Evolutionary conservation across 176 grass and related monocot genomes (phyloP).

Genomic region (Carex littledalei): DNA sequence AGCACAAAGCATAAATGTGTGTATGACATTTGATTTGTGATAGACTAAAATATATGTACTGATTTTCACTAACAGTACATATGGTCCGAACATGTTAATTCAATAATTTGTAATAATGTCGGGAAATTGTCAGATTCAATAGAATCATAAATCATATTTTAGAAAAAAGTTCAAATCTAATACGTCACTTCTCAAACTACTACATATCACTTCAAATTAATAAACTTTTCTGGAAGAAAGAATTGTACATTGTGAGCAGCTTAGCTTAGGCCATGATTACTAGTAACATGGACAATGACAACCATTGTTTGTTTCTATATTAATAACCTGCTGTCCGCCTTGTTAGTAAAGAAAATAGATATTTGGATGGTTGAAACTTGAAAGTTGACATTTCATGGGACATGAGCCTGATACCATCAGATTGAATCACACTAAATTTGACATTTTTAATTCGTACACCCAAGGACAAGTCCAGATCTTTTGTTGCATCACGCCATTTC

Average conservation of each 20-base stretch:
- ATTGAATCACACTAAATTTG: no score
- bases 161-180: no score
- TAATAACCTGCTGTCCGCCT: not conserved
- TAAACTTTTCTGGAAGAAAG: not conserved
- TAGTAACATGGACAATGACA: not conserved
- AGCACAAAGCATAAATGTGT: no score
- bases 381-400: slow-evolving; percentile 1
- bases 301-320: not conserved
- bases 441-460: not conserved
- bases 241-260: not conserved
- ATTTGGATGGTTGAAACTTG: not conserved
- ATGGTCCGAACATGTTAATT: not conserved
- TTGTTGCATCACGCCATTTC: not conserved
- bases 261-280: not conserved
- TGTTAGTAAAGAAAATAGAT: not conserved
- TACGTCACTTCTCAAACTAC: no score
- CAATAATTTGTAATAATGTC: not conserved
- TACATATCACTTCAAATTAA: not conserved
- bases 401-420: not conserved
- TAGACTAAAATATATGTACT: no score
- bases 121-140: not conserved
- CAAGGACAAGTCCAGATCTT: slow-evolving; percentile 5
- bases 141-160: not conserved
- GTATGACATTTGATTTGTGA: no score
- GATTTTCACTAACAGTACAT: not conserved